Conservation (phyloP, 2,329 filamentous ascomycete genomes). For the Pyrenophora graminea region DNA sequence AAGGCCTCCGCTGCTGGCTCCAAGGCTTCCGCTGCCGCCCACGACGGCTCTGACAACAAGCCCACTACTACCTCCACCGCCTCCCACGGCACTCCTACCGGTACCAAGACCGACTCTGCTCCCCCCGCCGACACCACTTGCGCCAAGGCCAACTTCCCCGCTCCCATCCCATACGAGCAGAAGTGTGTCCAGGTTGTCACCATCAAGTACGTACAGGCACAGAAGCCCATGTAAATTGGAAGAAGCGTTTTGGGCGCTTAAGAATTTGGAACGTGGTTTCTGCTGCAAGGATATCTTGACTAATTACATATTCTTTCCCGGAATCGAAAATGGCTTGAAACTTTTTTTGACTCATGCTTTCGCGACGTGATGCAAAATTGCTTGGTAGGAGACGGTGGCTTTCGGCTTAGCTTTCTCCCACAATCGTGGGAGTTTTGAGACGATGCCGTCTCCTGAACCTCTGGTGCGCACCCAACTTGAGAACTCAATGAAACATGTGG, state of each 20-base stretch:
- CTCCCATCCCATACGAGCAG: conserved; percentile 13
- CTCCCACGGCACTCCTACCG: not conserved
- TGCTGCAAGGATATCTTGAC: not conserved
- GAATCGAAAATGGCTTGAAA: no score
- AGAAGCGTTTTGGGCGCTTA: not conserved
- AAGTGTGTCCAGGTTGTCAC: conserved; percentile 13
- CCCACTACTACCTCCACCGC: not conserved
- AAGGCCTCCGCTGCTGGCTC: no score
- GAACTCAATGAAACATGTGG: no score
- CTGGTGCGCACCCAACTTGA: no score
- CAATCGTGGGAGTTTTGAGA: no score
- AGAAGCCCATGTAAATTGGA: not conserved
- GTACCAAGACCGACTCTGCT: not conserved
- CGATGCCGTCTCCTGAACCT: no score
- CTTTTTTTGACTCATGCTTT: no score
- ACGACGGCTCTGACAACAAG: no score
- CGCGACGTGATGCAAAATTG: no score
- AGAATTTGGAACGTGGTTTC: not conserved
- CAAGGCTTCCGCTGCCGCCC: no score
- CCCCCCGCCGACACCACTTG: conserved; percentile 9
- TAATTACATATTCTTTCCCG: not conserved
- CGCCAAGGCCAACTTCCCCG: conserved; percentile 14
- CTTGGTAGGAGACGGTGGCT: no score
- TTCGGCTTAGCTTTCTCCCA: no score
- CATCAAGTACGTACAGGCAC: conserved; percentile 19